Conservation (phyloP, 345 rosid species). For the Camelina neglecta region DNA sequence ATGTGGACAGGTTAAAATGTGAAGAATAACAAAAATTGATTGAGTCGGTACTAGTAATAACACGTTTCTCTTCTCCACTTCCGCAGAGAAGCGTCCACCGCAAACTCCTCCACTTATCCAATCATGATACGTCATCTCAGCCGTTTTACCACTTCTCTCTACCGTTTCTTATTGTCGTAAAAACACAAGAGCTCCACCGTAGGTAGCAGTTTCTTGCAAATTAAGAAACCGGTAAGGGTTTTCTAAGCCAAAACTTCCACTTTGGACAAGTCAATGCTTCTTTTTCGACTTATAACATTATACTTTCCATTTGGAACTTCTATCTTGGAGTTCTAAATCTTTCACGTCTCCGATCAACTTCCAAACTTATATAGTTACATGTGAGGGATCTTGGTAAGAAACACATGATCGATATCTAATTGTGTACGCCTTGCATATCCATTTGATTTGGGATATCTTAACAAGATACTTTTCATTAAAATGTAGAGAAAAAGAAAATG, state of each 20-base stretch:
- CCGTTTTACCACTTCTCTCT: not conserved
- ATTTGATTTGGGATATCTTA: too few relatives aligned
- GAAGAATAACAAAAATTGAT: too few relatives aligned
- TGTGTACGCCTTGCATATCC: too few relatives aligned
- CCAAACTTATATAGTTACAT: not conserved
- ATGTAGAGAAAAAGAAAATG: too few relatives aligned
- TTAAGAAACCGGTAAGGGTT: not conserved
- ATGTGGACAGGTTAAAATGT: too few relatives aligned
- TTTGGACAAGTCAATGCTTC: not conserved
- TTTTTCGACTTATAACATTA: not conserved
- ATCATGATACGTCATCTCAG: not conserved
- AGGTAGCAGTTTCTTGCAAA: not conserved
- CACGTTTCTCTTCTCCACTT: too few relatives aligned
- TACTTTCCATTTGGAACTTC: not conserved
- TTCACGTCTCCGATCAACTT: not conserved
- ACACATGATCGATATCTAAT: not conserved
- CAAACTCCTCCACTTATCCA: not conserved
- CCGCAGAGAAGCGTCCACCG: too few relatives aligned
- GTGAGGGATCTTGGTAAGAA: not conserved
- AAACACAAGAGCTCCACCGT: not conserved
- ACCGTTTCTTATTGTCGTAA: not conserved
- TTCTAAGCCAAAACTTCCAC: not conserved
- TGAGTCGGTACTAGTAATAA: too few relatives aligned
- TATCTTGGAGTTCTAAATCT: not conserved
- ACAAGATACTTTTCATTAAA: too few relatives aligned